These are phyloP conservation scores for Coemansia aciculifera DNA, from an alignment of 192 early-diverging fungal genomes.

Conservation along the genomic window DNA sequence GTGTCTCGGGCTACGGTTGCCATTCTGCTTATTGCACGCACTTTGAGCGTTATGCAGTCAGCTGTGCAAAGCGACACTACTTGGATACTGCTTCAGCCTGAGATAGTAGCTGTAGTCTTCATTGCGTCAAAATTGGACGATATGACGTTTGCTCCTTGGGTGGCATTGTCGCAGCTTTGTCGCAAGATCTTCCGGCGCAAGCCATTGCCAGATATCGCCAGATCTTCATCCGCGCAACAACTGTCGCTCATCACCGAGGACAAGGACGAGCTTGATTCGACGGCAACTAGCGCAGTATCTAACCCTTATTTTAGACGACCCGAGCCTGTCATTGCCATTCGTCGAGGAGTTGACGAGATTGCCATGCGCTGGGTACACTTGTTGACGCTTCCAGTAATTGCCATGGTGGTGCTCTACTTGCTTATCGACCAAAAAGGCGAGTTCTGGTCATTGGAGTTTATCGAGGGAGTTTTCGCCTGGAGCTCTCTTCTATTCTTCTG, in stretches of 20 bases:
- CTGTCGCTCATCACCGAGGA: not conserved
- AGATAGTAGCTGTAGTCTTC: too few species aligned
- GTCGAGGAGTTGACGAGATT: not conserved
- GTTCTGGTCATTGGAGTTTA: conserved; percentile 5
- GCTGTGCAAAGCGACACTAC: too few species aligned
- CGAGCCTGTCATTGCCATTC: conserved; percentile 2
- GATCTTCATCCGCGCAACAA: not conserved
- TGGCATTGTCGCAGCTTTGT: not conserved
- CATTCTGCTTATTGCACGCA: too few species aligned
- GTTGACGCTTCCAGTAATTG: not conserved
- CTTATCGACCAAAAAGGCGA: not conserved
- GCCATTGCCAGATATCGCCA: not conserved
- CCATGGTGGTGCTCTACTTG: not conserved
- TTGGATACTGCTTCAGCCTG: too few species aligned
- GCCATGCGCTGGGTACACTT: conserved; percentile 8
- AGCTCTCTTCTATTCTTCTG: not conserved
- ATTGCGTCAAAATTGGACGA: too few species aligned
- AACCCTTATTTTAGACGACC: conserved; percentile 9
- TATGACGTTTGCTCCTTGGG: not conserved
- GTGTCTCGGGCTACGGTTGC: too few species aligned
- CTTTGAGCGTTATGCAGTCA: too few species aligned
- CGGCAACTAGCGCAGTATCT: not conserved
- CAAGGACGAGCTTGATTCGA: not conserved
- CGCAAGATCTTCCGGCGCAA: conserved; percentile 7
- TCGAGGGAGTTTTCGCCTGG: not conserved